phyloP scores from a whole-genome alignment of 2,329 filamentous ascomycete species.

The Fusarium tanahbumbuense region DNA sequence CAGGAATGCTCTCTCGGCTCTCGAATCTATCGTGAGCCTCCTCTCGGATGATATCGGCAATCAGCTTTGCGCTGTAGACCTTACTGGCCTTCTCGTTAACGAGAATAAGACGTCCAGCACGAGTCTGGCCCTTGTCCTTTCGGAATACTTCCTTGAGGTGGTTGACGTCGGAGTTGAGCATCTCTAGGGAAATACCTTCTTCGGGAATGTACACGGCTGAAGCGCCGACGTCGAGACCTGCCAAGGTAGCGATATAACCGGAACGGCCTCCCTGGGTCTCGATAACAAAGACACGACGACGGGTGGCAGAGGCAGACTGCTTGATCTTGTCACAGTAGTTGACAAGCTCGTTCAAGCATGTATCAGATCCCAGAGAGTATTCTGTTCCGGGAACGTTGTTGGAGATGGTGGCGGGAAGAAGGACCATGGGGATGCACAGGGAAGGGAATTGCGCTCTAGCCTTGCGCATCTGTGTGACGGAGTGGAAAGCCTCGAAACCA shows the following conservation, averaged over 20 bases:
- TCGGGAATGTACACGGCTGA: slow-evolving; percentile 96
- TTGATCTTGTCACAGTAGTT: slow-evolving; percentile 97
- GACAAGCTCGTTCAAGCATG: slow-evolving; percentile 93
- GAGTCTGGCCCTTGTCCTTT: slow-evolving; percentile 85
- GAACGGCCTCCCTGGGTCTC: slow-evolving; percentile 97
- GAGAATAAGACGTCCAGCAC: slow-evolving; percentile 94
- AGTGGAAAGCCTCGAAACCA: slow-evolving; percentile 96
- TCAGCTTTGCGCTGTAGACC: slow-evolving; percentile 91
- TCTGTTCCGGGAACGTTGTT: slow-evolving; percentile 99
- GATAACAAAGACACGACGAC: slow-evolving; percentile 94
- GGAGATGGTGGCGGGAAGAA: slow-evolving; percentile 95
- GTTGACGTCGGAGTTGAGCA: slow-evolving; percentile 90
- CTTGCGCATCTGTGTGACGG: slow-evolving; percentile 86
- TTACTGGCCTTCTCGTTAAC: slow-evolving; percentile 93
- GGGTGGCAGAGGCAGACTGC: slow-evolving; percentile 93
- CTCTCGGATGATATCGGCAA: slow-evolving; percentile 94
- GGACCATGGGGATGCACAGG: slow-evolving; percentile 90
- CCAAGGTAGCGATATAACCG: slow-evolving; percentile 92
- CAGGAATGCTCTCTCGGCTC: slow-evolving; percentile 88
- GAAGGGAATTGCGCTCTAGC: slow-evolving; percentile 81
- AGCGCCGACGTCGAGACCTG: slow-evolving; percentile 90
- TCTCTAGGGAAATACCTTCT: slow-evolving; percentile 92
- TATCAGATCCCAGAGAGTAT: slow-evolving; percentile 96
- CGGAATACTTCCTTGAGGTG: slow-evolving; percentile 88
- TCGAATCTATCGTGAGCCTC: slow-evolving; percentile 94